Evolutionary conservation across 148 eudicot genomes (phyloP).

Genomic region (Nyssa sinensis): DNA sequence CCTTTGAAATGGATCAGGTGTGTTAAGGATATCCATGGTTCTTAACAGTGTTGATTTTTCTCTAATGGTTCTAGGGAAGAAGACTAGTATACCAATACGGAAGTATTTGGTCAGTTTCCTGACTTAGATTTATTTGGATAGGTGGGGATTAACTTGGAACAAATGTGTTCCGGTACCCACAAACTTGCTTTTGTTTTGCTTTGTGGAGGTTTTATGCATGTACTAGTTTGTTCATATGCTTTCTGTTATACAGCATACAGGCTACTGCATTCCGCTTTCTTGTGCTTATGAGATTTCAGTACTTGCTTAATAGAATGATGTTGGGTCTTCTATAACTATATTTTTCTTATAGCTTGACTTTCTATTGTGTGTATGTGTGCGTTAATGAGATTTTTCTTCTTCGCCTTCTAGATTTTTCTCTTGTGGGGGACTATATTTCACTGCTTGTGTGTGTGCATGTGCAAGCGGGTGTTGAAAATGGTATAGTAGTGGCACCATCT

Average conservation of each 20-base stretch:
- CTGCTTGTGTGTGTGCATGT: no score
- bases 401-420: no score
- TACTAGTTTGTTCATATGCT: background rate
- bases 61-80: background rate
- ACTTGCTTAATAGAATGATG: no score
- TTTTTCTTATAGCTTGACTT: background rate
- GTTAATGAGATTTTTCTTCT: no score
- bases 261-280: no score
- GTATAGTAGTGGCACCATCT: no score
- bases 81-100: background rate
- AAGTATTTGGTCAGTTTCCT: background rate
- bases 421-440: no score
- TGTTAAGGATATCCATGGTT: slow-evolving; percentile 6
- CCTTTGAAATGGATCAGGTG: slow-evolving; percentile 72
- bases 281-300: no score
- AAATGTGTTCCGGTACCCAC: background rate
- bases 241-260: background rate
- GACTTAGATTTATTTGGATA: background rate
- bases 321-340: background rate
- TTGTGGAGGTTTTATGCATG: background rate
- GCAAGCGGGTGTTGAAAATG: no score
- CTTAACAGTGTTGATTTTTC: background rate
- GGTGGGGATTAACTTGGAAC: background rate
- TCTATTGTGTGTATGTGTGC: no score
- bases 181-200: background rate